Percentiles rank a stretch among this genome's conserved stretches.
Evolutionary conservation across 805 yeast species (phyloP).

Genomic region (Torulaspora indica): DNA sequence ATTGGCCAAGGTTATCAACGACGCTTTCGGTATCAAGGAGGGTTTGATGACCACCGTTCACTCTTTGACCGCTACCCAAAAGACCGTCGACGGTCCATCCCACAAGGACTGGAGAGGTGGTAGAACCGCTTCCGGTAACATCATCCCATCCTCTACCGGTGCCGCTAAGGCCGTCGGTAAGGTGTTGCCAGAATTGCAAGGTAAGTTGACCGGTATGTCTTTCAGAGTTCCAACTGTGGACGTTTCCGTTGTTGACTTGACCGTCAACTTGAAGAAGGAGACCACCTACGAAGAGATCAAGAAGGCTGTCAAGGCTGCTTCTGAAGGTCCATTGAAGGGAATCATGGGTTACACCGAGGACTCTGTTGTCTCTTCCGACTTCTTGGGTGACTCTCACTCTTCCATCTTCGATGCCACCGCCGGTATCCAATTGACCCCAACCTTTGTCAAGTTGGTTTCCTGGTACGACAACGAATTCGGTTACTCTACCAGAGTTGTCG

Average conservation of each 20-base stretch:
- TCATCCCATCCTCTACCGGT: constrained; percentile 72
- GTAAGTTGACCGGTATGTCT: constrained; percentile 70
- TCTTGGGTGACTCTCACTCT: constrained; percentile 57
- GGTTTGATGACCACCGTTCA: constrained; percentile 74
- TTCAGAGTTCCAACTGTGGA: constrained; percentile 71
- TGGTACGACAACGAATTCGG: constrained; percentile 77
- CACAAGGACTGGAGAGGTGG: constrained; percentile 81
- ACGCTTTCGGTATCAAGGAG: constrained; percentile 62
- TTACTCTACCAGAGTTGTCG: constrained; percentile 73
- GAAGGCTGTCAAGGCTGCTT: constrained; percentile 52
- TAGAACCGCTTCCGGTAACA: constrained; percentile 71
- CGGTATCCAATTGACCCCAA: constrained; percentile 65
- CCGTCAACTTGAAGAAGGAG: constrained; percentile 55
- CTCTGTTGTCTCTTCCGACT: constrained; percentile 65
- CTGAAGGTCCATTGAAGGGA: constrained; percentile 59
- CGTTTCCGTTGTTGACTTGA: constrained; percentile 68
- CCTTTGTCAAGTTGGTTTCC: constrained; percentile 63
- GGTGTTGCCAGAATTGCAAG: constrained; percentile 66
- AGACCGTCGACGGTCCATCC: constrained; percentile 73
- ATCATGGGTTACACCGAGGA: constrained; percentile 67
- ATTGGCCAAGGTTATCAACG: constrained; percentile 64
- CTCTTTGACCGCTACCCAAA: constrained; percentile 68
- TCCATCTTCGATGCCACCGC: constrained; percentile 66
- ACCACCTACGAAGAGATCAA: constrained; percentile 63
- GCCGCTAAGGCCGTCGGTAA: constrained; percentile 75